phyloP scores from a whole-genome alignment of 2,329 filamentous ascomycete genomes.

The Xylariales sp. region DNA sequence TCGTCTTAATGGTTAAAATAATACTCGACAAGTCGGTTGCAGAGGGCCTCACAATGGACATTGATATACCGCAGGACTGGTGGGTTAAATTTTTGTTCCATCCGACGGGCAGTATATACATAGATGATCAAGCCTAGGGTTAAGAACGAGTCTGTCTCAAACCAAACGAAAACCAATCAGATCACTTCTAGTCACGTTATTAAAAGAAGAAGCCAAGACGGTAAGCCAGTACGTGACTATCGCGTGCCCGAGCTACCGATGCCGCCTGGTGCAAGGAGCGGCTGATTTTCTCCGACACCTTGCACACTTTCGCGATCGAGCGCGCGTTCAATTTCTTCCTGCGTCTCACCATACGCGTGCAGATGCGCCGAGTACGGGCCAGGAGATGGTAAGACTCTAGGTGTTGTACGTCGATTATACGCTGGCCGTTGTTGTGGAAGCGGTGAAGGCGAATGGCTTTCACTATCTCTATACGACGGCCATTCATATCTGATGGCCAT shows the following conservation, averaged over 20 bases:
- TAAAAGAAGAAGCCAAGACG: conserved; percentile 12
- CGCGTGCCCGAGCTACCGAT: conserved; percentile 50
- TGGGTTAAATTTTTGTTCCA: conserved; percentile 7
- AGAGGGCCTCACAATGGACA: neutral
- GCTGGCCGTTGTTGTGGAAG: conserved; percentile 44
- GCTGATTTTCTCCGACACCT: conserved; percentile 51
- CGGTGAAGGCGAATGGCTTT: conserved; percentile 38
- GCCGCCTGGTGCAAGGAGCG: conserved; percentile 51
- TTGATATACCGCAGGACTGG: neutral
- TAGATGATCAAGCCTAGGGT: conserved; percentile 3
- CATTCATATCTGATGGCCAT: conserved; percentile 84
- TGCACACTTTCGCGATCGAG: conserved; percentile 51
- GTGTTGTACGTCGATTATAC: conserved; percentile 51
- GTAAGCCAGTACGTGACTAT: conserved; percentile 34
- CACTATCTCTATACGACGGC: conserved; percentile 41
- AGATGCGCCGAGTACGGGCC: conserved; percentile 52
- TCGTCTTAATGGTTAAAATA: neutral
- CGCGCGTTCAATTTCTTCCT: conserved; percentile 51
- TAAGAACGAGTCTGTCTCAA: conserved; percentile 7
- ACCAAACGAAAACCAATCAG: neutral
- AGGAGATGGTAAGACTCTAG: conserved; percentile 49
- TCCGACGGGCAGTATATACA: conserved; percentile 21
- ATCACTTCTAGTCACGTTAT: conserved; percentile 12
- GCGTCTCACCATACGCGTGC: conserved; percentile 51
- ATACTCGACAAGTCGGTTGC: neutral